Percentiles rank a stretch among this genome's conserved stretches.
These are phyloP conservation scores for Eucalyptus curtisii DNA, from an alignment of 345 rosid genomes.

Conservation along the genomic window DNA sequence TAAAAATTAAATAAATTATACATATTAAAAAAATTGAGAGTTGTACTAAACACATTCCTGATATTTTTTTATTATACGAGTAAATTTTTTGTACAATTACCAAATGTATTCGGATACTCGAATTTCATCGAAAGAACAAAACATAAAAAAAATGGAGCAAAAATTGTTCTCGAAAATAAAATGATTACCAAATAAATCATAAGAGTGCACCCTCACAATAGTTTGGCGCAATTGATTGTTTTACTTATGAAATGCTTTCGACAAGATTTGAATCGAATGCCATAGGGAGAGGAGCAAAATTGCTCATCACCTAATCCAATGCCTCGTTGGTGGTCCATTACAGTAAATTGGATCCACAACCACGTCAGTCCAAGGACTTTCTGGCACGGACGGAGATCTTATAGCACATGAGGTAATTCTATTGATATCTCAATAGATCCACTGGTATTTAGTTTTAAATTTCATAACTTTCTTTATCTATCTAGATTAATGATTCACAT, in stretches of 20 bases:
- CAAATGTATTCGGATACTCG: rapidly evolving
- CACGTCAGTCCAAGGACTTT: neutral
- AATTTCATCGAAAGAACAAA: no score
- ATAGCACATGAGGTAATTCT: neutral
- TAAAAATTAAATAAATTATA: no score
- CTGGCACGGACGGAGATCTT: neutral
- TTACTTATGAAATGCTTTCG: no score
- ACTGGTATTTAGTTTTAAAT: neutral
- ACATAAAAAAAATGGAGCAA: no score
- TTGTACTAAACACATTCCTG: no score
- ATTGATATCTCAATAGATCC: neutral
- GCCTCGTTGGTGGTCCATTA: neutral
- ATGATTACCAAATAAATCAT: rapidly evolving
- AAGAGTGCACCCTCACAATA: neutral
- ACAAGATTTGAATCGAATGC: neutral
- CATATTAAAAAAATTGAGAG: no score
- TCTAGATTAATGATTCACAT: neutral
- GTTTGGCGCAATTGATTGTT: no score
- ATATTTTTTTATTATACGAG: rapidly evolving
- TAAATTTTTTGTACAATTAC: rapidly evolving
- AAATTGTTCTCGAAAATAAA: rapidly evolving
- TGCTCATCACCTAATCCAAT: neutral
- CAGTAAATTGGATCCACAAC: neutral
- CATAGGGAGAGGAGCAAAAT: neutral
- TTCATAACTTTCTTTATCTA: neutral